A percentile compares a stretch with the other conserved stretches of the same genome.
phyloP scores from a whole-genome alignment of 1,284 basidiomycete species.

The Vanrija sp. region DNA sequence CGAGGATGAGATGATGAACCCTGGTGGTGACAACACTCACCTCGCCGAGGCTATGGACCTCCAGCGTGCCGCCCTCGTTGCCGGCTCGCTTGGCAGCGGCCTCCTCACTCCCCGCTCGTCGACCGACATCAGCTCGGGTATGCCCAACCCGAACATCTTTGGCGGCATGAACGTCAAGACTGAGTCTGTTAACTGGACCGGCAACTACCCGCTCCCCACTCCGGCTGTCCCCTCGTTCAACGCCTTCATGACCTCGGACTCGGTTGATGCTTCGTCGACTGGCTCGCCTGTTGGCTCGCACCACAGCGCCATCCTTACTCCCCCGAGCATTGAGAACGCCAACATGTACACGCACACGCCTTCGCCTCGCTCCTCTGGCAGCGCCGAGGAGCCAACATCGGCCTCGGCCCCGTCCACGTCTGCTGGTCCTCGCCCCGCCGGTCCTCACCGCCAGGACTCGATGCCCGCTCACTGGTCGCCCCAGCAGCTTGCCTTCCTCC shows the following conservation, averaged over 20 bases:
- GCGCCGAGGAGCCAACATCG: conserved; percentile 5
- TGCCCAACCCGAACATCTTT: conserved; percentile 1
- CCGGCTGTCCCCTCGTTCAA: conserved; percentile 17
- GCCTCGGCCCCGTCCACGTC: conserved; percentile 3
- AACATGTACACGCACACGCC: conserved; percentile 25
- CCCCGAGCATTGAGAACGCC: conserved; percentile 17
- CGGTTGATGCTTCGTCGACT: conserved; percentile 16
- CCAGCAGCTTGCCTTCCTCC: conserved; percentile 27
- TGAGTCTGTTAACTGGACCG: conserved; percentile 4
- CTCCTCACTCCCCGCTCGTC: conserved; percentile 33
- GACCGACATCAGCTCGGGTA: conserved; percentile 22
- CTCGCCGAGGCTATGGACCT: conserved; percentile 17
- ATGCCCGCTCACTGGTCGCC: conserved; percentile 19
- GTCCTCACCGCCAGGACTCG: background rate
- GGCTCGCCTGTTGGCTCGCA: conserved; percentile 23
- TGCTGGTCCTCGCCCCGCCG: conserved; percentile 2
- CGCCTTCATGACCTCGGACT: conserved; percentile 29
- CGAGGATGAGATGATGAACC: conserved; percentile 24
- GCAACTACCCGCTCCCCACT: conserved; percentile 8
- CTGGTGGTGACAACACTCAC: background rate
- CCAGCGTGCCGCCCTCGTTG: conserved; percentile 19
- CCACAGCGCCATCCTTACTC: conserved; percentile 26
- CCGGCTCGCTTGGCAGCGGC: conserved; percentile 15
- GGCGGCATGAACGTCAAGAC: background rate
- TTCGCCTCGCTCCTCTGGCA: conserved; percentile 28